Evolutionary conservation across 495 filamentous ascomycete genomes (phyloP).

Genomic region (Evansstolkia leycettana): DNA sequence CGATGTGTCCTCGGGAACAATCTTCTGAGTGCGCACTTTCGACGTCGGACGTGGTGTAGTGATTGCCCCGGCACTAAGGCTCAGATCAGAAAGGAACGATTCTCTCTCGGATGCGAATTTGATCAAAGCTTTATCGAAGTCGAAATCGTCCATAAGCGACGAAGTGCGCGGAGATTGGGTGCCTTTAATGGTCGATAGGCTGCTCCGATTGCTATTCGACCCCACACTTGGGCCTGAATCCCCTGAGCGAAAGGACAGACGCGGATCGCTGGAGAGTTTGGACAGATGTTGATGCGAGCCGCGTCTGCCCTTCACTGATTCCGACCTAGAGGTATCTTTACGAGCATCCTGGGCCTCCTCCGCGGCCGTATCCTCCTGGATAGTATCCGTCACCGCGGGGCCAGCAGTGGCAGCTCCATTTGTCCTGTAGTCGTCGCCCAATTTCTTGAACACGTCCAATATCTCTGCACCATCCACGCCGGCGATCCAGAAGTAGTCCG

Average conservation of each 20-base stretch:
- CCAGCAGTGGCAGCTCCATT: constrained; percentile 32
- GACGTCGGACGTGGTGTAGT: constrained; percentile 63
- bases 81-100: constrained; percentile 84
- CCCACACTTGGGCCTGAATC: constrained; percentile 44
- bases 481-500: constrained; percentile 98
- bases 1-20: constrained; percentile 59
- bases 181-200: constrained; percentile 60
- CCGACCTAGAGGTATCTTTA: constrained; percentile 34
- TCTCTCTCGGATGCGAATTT: constrained; percentile 95
- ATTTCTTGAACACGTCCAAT: constrained; percentile 28
- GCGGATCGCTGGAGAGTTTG: constrained; percentile 46
- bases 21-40: constrained; percentile 65
- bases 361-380: constrained; percentile 66
- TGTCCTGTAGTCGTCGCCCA: constrained; percentile 41
- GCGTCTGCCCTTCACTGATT: constrained; percentile 46
- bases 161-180: constrained; percentile 26
- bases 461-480: constrained; percentile 65
- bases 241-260: constrained; percentile 53
- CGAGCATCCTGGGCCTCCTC: constrained; percentile 36
- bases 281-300: constrained; percentile 56
- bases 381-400: constrained; percentile 57
- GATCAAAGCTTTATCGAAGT: constrained; percentile 82
- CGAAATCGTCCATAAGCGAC: constrained; percentile 48
- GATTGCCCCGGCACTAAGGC: constrained; percentile 73
- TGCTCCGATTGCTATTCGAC: constrained; percentile 77